Conservation (phyloP, 75 land plant genomes). For the Picea glauca region DNA sequence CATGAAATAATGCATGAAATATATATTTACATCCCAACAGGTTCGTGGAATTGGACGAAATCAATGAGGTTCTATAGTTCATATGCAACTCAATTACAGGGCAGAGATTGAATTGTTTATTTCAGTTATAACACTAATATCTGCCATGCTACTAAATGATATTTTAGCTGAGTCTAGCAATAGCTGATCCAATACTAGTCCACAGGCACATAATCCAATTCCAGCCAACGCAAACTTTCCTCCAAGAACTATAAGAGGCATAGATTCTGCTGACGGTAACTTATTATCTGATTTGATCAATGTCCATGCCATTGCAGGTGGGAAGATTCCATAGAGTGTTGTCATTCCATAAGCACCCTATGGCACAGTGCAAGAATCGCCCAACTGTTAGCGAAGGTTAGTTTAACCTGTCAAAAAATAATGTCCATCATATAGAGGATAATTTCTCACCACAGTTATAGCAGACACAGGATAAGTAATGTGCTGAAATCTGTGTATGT, state of each 20-base stretch:
- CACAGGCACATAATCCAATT: conserved; percentile 55
- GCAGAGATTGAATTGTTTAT: neutral
- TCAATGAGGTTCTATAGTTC: no score
- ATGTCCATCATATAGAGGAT: neutral
- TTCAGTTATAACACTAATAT: neutral
- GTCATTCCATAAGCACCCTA: conserved; percentile 88
- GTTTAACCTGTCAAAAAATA: neutral
- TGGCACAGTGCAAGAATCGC: neutral
- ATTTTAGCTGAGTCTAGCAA: conserved; percentile 28
- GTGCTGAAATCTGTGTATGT: neutral
- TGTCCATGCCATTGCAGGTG: conserved; percentile 87
- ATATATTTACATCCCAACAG: no score
- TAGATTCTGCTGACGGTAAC: neutral
- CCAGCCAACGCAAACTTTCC: conserved; percentile 36
- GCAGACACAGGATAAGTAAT: neutral
- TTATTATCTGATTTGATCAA: conserved; percentile 9
- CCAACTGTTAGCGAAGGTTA: neutral
- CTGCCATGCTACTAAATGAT: neutral
- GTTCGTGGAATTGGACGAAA: no score
- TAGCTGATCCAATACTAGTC: conserved; percentile 50
- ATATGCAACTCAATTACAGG: neutral
- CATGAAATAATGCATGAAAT: no score
- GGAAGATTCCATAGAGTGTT: conserved; percentile 71
- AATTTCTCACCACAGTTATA: neutral
- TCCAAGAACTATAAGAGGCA: conserved; percentile 6